Evolutionary conservation across 1,139 yeast species (phyloP).

Genomic region (Magnusiomyces tetraspermus): DNA sequence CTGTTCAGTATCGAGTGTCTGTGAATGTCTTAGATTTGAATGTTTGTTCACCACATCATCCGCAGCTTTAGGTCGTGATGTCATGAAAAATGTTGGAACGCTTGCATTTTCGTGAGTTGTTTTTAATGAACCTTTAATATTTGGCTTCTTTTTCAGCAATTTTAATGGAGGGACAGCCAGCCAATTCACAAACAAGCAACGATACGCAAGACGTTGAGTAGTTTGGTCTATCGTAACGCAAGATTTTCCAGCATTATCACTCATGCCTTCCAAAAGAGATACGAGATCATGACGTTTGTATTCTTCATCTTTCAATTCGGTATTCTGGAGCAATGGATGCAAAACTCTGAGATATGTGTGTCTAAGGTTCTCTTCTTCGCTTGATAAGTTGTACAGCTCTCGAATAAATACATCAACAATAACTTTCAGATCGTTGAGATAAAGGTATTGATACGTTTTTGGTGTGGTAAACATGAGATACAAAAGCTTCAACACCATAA

Average conservation of each 20-base stretch:
- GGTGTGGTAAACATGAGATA: slow-evolving; percentile 66
- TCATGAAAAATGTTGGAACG: neutral
- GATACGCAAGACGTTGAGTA: slow-evolving; percentile 51
- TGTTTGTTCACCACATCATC: neutral
- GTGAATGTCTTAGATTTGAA: no score
- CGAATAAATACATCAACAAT: slow-evolving; percentile 77
- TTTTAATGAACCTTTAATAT: neutral
- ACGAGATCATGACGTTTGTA: slow-evolving; percentile 53
- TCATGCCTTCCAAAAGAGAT: slow-evolving; percentile 43
- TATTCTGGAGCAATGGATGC: slow-evolving; percentile 57
- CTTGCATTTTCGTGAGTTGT: neutral
- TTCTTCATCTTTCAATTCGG: slow-evolving; percentile 38
- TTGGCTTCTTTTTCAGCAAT: neutral
- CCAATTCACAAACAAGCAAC: slow-evolving; percentile 55
- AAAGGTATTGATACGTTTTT: slow-evolving; percentile 56
- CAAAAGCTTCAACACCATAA: slow-evolving; percentile 68
- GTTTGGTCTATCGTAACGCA: slow-evolving; percentile 24
- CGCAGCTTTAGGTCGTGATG: neutral
- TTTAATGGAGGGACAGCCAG: slow-evolving; percentile 28
- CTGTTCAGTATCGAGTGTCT: no score
- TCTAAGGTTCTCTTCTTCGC: slow-evolving; percentile 52
- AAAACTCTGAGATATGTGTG: slow-evolving; percentile 71
- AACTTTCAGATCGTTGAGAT: slow-evolving; percentile 66
- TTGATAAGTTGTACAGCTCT: slow-evolving; percentile 61
- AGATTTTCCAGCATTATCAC: slow-evolving; percentile 16